These are phyloP conservation scores for Staphylotrichum longicolle DNA, from an alignment of 495 filamentous ascomycete species.

Conservation along the genomic window DNA sequence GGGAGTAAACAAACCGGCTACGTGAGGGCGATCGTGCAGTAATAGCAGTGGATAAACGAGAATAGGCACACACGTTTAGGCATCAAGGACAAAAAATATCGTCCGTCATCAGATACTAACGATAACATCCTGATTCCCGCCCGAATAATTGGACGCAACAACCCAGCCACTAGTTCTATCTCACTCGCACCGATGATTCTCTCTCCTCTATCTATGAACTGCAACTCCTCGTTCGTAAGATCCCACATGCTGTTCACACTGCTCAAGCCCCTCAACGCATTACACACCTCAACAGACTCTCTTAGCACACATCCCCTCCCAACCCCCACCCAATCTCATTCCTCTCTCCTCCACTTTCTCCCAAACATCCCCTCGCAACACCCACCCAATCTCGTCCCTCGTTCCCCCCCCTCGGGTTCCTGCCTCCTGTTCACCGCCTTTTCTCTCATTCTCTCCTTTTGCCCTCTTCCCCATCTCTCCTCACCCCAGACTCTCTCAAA, in stretches of 20 bases:
- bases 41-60: no score
- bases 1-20: no score
- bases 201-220: background rate
- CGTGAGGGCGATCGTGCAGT: no score
- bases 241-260: background rate
- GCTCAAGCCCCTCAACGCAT: background rate
- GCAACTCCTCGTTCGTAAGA: background rate
- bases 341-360: background rate
- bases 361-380: background rate
- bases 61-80: no score
- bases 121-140: no score
- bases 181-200: background rate
- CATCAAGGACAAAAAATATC: no score
- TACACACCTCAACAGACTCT: no score
- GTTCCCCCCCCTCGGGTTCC: no score
- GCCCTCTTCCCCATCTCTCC: background rate
- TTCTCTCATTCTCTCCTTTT: background rate
- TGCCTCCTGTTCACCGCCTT: background rate
- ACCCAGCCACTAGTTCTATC: background rate
- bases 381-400: no score
- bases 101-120: no score
- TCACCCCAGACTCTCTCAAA: background rate
- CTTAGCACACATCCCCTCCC: no score
- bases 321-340: background rate
- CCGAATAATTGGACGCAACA: background rate